A percentile compares a stretch with the other conserved stretches of the same genome.
Evolutionary conservation across 176 grass and related monocot species (phyloP).

Genomic region (Aegilops umbellulata): DNA sequence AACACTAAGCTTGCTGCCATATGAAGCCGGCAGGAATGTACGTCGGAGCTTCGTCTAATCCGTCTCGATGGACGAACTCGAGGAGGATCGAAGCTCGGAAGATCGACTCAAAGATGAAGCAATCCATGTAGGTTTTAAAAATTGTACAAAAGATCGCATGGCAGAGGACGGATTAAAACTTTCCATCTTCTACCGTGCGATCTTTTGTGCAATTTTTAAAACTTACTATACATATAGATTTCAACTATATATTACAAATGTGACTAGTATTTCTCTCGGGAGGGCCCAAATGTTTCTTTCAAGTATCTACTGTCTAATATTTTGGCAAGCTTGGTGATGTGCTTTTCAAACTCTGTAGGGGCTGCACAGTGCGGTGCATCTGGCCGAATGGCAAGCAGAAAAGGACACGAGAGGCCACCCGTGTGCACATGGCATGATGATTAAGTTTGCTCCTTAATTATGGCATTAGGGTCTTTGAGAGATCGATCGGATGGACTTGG

Average conservation of each 20-base stretch:
- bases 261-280: background rate
- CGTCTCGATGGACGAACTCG: too few species aligned
- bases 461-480: constrained; percentile 13
- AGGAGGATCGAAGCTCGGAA: too few species aligned
- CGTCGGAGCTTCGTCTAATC: too few species aligned
- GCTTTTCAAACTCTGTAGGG: background rate
- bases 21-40: too few species aligned
- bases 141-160: too few species aligned
- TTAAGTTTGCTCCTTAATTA: constrained; percentile 42
- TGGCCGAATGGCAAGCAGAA: constrained; percentile 26
- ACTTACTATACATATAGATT: background rate
- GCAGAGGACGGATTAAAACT: too few species aligned
- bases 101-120: too few species aligned
- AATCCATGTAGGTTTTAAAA: too few species aligned
- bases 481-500: background rate
- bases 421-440: constrained; percentile 60
- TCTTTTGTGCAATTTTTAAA: too few species aligned
- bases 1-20: too few species aligned
- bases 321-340: background rate
- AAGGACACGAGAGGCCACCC: constrained; percentile 39
- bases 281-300: background rate
- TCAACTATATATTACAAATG: background rate
- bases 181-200: too few species aligned
- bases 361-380: constrained; percentile 17
- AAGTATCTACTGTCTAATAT: background rate